Percentiles rank a stretch among this genome's conserved stretches.
Evolutionary conservation across 768 basidiomycete genomes (phyloP).

Genomic region (Lanmaoa pseudosensibilis): DNA sequence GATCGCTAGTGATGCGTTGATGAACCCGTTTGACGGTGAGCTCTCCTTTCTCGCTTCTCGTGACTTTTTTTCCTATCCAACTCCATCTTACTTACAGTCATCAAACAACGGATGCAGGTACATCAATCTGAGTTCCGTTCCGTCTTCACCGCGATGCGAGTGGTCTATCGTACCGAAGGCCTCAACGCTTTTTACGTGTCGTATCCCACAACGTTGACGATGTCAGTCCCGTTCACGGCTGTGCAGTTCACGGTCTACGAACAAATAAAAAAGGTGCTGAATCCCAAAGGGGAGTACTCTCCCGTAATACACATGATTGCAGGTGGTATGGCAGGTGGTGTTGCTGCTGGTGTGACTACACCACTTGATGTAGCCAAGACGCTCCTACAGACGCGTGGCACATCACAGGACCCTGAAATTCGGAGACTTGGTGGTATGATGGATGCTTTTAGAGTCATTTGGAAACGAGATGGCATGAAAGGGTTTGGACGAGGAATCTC

Average conservation of each 20-base stretch:
- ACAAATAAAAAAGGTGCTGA: conserved; percentile 81
- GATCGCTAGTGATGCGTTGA: conserved; percentile 92
- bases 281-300: conserved; percentile 84
- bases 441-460: conserved; percentile 88
- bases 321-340: conserved; percentile 88
- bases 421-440: conserved; percentile 79
- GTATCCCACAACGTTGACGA: conserved; percentile 95
- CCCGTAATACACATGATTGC: conserved; percentile 91
- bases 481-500: conserved; percentile 88
- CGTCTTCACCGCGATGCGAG: conserved; percentile 79
- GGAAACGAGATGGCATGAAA: conserved; percentile 77
- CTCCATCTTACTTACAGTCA: conserved; percentile 56
- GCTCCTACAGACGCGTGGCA: conserved; percentile 90
- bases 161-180: conserved; percentile 85
- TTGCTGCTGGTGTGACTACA: conserved; percentile 94
- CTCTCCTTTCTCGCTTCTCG: conserved; percentile 7
- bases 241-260: conserved; percentile 98
- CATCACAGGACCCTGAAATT: conserved; percentile 83
- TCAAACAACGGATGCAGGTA: conserved; percentile 99
- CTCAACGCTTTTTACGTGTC: conserved; percentile 94
- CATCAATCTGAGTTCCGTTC: conserved; percentile 91
- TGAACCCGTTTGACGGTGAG: conserved; percentile 99
- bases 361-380: conserved; percentile 98
- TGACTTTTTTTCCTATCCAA: conserved; percentile 10
- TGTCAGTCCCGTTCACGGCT: conserved; percentile 97